phyloP scores from a whole-genome alignment of 2,329 filamentous ascomycete species.

The Colletotrichum abscissum region DNA sequence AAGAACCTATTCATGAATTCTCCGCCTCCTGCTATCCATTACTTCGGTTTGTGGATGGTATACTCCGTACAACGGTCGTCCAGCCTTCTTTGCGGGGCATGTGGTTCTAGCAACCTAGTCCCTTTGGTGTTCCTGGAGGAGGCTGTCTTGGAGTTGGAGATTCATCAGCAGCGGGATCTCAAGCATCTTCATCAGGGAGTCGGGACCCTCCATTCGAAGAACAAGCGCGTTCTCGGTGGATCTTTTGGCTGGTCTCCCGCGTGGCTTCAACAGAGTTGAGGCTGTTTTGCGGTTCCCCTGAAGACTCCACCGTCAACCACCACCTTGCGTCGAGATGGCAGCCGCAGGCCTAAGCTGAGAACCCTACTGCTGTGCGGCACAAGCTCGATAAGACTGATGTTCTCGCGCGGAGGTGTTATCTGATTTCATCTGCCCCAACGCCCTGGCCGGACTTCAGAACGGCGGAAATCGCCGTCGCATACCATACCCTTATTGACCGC shows the following conservation, averaged over 20 bases:
- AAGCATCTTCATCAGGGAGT: conserved; percentile 28
- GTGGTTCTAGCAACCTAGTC: conserved; percentile 31
- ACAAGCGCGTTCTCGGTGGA: conserved; percentile 31
- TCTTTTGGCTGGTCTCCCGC: conserved; percentile 26
- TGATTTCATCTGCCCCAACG: conserved; percentile 1
- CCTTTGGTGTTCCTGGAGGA: conserved; percentile 25
- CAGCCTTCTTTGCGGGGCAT: conserved; percentile 36
- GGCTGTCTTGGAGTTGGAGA: conserved; percentile 33
- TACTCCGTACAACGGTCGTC: conserved; percentile 18
- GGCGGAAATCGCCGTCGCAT: background rate
- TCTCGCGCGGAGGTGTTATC: conserved; percentile 11
- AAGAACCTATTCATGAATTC: background rate
- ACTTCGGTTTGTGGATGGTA: conserved; percentile 23
- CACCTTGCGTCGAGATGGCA: conserved; percentile 12
- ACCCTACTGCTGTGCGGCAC: background rate
- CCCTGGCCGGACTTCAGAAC: conserved; percentile 1
- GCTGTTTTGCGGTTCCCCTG: conserved; percentile 34
- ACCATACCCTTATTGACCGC: conserved; percentile 21
- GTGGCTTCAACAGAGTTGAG: conserved; percentile 30
- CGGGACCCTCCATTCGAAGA: conserved; percentile 27
- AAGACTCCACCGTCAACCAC: conserved; percentile 27
- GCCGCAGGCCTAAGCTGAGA: conserved; percentile 7
- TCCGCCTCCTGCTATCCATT: conserved; percentile 20
- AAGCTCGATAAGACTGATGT: background rate
- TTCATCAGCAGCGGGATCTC: conserved; percentile 30